Conservation (phyloP, 345 rosid species). For the Chamaenerion angustifolium region DNA sequence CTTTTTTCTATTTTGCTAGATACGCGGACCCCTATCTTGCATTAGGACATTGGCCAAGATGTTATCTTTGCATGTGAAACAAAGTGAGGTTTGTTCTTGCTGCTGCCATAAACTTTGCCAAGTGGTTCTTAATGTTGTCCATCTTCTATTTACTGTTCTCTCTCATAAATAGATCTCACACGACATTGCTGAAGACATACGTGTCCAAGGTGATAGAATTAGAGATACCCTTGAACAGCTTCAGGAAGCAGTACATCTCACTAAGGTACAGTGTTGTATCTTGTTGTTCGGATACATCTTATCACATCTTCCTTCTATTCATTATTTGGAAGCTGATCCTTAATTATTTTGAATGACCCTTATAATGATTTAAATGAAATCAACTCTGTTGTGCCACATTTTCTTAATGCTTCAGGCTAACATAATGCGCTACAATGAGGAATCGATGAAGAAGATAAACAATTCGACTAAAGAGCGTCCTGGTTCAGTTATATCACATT, state of each 20-base stretch:
- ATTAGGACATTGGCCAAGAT: slow-evolving; percentile 66
- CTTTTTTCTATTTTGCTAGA: slow-evolving; percentile 23
- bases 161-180: slow-evolving; percentile 32
- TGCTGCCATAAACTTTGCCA: neutral
- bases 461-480: slow-evolving; percentile 22
- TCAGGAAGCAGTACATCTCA: slow-evolving; percentile 77
- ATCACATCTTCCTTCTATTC: too few relatives aligned
- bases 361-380: too few relatives aligned
- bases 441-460: slow-evolving; percentile 38
- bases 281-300: neutral
- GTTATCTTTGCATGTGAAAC: slow-evolving; percentile 57
- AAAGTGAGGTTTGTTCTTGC: slow-evolving; percentile 53
- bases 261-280: slow-evolving; percentile 35
- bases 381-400: too few relatives aligned
- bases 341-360: too few relatives aligned
- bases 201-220: slow-evolving; percentile 57
- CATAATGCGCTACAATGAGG: slow-evolving; percentile 66
- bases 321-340: too few relatives aligned
- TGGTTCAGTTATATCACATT: slow-evolving; percentile 37
- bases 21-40: slow-evolving; percentile 77
- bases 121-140: neutral
- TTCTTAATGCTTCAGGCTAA: slow-evolving; percentile 37
- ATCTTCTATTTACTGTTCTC: too few relatives aligned
- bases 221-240: slow-evolving; percentile 71
- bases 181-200: slow-evolving; percentile 74